These are phyloP conservation scores for Cunninghamia lanceolata DNA, from an alignment of 75 land plant species.

Conservation along the genomic window DNA sequence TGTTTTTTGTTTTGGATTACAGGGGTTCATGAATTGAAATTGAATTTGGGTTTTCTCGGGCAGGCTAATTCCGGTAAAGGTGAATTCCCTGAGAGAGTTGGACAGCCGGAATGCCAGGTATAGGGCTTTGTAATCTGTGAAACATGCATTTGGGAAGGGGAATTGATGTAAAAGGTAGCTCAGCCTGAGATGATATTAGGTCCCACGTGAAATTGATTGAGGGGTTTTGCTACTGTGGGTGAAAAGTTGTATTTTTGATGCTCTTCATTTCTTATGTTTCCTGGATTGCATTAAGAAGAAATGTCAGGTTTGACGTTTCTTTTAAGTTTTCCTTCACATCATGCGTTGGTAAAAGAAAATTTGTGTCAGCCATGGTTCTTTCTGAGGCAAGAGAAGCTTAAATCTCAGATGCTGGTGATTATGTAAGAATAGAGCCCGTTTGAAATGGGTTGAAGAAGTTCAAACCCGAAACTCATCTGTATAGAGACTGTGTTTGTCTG, in stretches of 20 bases:
- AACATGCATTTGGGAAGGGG: not conserved
- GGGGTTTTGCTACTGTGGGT: not conserved
- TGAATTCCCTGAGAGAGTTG: slow-evolving; percentile 62
- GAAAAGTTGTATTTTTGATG: not conserved
- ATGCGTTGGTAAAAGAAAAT: not conserved
- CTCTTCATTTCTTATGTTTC: slow-evolving; percentile 30
- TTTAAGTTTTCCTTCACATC: not conserved
- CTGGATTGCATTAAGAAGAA: slow-evolving; percentile 45
- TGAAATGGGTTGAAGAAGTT: not conserved
- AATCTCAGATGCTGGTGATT: not conserved
- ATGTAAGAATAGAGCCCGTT: not conserved
- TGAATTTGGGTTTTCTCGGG: slow-evolving; percentile 4
- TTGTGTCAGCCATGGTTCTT: not conserved
- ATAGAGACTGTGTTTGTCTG: slow-evolving; percentile 5
- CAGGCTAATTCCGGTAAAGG: slow-evolving; percentile 26
- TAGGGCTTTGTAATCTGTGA: not conserved
- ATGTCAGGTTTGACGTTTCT: slow-evolving; percentile 43
- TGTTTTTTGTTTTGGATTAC: slow-evolving; percentile 6
- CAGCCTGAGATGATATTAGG: not conserved
- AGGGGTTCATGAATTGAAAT: not conserved
- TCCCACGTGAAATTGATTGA: not conserved
- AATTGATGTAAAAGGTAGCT: not conserved
- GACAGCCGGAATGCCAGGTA: slow-evolving; percentile 77
- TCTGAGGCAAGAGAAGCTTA: not conserved
- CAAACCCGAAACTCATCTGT: not conserved